Base-by-base conservation (phyloP, 768 basidiomycete genomes). In the Pisolithus microcarpus region DNA sequence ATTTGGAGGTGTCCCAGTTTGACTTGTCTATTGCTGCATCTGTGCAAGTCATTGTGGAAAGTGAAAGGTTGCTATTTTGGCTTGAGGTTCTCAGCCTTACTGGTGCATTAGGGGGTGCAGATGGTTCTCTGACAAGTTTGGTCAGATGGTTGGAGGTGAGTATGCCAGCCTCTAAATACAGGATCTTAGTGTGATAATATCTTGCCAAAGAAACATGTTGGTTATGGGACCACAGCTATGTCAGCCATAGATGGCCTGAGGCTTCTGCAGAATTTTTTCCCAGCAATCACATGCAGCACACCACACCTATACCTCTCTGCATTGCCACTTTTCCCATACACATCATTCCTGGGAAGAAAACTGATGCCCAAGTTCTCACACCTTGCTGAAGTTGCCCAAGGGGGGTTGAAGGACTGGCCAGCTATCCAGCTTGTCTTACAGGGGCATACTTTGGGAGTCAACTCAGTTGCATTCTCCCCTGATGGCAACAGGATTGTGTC, bases 181-280 rank as follows among this genome's bases (percentile, higher is more conserved):
- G 23, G 13, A 24, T 43, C 31, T 30, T 30, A 9, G 7, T 4
- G 10, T 39, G 31, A 31, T 26, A 8, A 10, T 10, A 23, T 9
- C 1, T 28, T 26, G 26, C 26, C 2, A 9, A 11, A 51, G 52
- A 39, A 38, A 15, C 15, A 37, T 4, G 30, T 13, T 19, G 49
- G 26, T 21, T 43, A 24, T 50, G 24, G 11, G 10, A 26, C 15
- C 31, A 21, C 24, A 7, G 24, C 11, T 6, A 21, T 28, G 4
- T 23, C 42, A 15, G 44, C 24, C 9, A 23, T 30, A 21, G 60
- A 63, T 49, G 42, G 39, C 1, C n/a, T 19, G 2, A 39, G 38
- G 11, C 60, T 61, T 43, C 45, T 63, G 21, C 21, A 38, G 11
- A 31, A 43, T 4, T 63, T 64, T 36, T 34, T 5, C 6, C n/a